Evolutionary conservation across 202 grass and related monocot species (phyloP), one percentile per base, ranked within the genome.

Genomic region (Elaeis oleifera): DNA sequence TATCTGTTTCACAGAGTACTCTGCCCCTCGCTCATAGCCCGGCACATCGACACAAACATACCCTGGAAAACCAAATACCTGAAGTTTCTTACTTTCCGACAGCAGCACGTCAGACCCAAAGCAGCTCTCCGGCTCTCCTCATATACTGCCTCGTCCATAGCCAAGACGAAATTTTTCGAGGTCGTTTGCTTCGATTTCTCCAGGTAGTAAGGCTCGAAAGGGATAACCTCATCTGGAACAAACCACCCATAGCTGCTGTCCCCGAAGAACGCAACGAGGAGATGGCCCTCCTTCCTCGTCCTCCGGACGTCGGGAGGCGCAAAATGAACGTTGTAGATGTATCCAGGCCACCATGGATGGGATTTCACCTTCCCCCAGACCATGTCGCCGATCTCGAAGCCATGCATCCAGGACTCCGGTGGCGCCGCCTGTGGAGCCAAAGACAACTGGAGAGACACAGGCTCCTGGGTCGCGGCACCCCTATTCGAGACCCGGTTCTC

Each of bases 311-410:
- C 69, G 58, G 65, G 32, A 19, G 71, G 61, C 16, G 92, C 81
- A 58, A 97, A 86, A 72, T 23, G 58, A 64, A 86, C 67, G 52
- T 79, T 83, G 68, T 84, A 97, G 74, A 97, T 78, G 53, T 89
- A 81, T 14, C 92, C 92, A 3, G 92, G 92, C 92, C 92, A 97
- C 88, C 87, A 97, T 1, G 92, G 92, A 23, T 97, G 88, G 44
- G 92, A 92, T 80, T 97, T 97, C 31, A 97, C 92, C 82, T 92
- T 97, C 32, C 84, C 92, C 92, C 88, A 97, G 8, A 97, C 84
- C 92, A 97, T 97, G 54, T 87, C 83, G 22, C 83, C 90, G 49
- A 84, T 78, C 8, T 74, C 62, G n/a, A 80, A 61, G 6, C 27
- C 71, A 24, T 74, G 27, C 71, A 71, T 44, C 55, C 50, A 70